These are phyloP conservation scores for Pseudotulostoma volvatum DNA, from an alignment of 495 filamentous ascomycete genomes.

Conservation along the genomic window DNA sequence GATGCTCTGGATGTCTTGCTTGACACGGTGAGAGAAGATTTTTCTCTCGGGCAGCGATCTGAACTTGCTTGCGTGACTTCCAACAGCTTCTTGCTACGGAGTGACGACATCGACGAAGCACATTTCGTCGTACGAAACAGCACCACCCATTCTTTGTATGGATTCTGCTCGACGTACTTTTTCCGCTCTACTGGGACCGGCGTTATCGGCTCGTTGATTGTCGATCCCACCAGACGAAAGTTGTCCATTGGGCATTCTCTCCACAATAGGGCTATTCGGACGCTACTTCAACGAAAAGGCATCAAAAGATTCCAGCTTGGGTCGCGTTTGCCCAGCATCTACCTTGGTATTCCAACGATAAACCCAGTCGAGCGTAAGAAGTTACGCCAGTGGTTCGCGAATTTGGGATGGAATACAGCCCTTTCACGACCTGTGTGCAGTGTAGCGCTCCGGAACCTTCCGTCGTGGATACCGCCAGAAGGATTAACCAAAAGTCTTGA, in stretches of 20 bases:
- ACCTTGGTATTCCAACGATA: constrained; percentile 56
- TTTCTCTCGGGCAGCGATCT: constrained; percentile 36
- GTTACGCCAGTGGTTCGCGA: constrained; percentile 47
- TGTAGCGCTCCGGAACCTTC: constrained; percentile 47
- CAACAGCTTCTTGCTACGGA: constrained; percentile 55
- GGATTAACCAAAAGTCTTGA: constrained; percentile 55
- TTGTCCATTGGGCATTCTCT: constrained; percentile 75
- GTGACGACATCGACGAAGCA: constrained; percentile 50
- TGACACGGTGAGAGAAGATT: constrained; percentile 41
- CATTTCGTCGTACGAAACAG: constrained; percentile 88
- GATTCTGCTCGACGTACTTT: constrained; percentile 77
- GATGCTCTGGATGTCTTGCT: constrained; percentile 53
- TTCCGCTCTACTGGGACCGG: constrained; percentile 51
- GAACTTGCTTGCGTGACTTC: constrained; percentile 51
- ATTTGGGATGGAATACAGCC: constrained; percentile 51
- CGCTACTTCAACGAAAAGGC: constrained; percentile 47
- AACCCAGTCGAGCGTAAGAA: constrained; percentile 43
- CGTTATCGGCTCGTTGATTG: constrained; percentile 67
- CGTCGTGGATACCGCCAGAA: constrained; percentile 58
- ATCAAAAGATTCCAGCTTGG: constrained; percentile 67
- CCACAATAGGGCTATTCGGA: constrained; percentile 63
- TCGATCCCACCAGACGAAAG: constrained; percentile 67
- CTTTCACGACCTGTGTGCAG: constrained; percentile 47
- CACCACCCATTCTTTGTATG: constrained; percentile 71
- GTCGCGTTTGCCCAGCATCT: constrained; percentile 59